Evolutionary conservation across 345 rosid genomes (phyloP), one percentile per base, ranked within the genome.

Genomic region (Kandelia obovata): DNA sequence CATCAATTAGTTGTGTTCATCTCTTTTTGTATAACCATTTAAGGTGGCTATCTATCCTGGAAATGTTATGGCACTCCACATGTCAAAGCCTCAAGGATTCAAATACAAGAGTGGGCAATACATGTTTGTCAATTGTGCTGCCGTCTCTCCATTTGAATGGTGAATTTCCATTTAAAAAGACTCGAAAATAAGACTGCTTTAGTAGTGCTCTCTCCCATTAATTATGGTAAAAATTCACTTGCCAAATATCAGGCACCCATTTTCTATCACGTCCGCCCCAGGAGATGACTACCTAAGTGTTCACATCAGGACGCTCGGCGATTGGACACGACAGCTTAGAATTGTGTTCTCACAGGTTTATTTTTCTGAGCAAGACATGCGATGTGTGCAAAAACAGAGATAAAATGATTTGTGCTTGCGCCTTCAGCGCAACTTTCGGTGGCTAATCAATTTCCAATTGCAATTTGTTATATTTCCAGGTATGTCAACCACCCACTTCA

Each of bases 131-230:
- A 88, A 91, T 43, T 91, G 95, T 56, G 85, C 92, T 19, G 95
- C 92, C 13, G 92, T 91, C 0, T 88, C 92, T 64, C 92, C 95
- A 55, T 91, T 91, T 65, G 97, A 91, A 77, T 91, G 97, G 96
- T 88, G 72, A 46, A 7, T 19, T 13, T 51, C 32, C 65, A 21
- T 21, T 31, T 10, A 51, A 30, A 5, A 52, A 21, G 6, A 23
- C 27, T 55, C 23, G 16, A 21, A 7, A 7, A 8, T 26, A 23
- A 26, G 59, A 55, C 25, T 21, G 59, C 25, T 55, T 25, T 8
- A 15, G 1, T 55, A 23, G 28, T 21, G 15, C 30, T 26, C 30
- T 8, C 59, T 23, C 49, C 13, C 49, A 43, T 43, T 55, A 23
- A 55, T 23, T 23, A 21, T 23, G 59, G 59, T 55, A 23, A 55